phyloP scores from a whole-genome alignment of 163 green algal species.

The Scenedesmus sp. region DNA sequence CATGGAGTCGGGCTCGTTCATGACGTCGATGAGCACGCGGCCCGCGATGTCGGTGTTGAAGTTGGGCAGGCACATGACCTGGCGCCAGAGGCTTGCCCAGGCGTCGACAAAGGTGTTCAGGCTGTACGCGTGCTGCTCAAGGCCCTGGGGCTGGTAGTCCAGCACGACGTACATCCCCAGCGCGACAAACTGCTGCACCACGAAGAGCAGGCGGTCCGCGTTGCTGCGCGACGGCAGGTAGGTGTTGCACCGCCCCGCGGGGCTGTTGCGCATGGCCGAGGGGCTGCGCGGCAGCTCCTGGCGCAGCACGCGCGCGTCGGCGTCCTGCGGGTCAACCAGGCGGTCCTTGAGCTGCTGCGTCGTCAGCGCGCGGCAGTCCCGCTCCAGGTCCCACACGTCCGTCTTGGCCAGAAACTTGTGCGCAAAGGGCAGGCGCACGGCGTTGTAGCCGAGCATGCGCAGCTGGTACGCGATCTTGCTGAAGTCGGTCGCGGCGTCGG shows the following conservation, averaged over 20 bases:
- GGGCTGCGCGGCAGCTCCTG: slow-evolving; percentile 8
- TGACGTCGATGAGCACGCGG: slow-evolving; percentile 29
- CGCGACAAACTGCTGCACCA: slow-evolving; percentile 25
- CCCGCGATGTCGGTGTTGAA: slow-evolving; percentile 24
- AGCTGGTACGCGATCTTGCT: slow-evolving; percentile 17
- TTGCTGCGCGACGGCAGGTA: slow-evolving; percentile 24
- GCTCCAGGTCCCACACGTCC: slow-evolving; percentile 23
- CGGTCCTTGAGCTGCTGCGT: slow-evolving; percentile 5
- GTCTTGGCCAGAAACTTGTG: slow-evolving; percentile 24
- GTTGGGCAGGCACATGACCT: slow-evolving; percentile 35
- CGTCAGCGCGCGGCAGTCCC: slow-evolving; percentile 1
- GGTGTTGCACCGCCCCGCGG: slow-evolving; percentile 1
- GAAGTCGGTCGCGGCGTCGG: slow-evolving; percentile 29
- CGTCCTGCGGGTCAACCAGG: background rate
- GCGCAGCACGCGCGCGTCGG: too few relatives aligned
- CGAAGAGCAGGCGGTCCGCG: slow-evolving; percentile 33
- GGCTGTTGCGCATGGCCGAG: background rate
- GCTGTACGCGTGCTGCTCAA: slow-evolving; percentile 20
- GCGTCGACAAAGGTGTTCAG: slow-evolving; percentile 22
- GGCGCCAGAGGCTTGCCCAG: slow-evolving; percentile 21
- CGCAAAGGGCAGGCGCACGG: slow-evolving; percentile 38
- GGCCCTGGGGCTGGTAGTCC: slow-evolving; percentile 31
- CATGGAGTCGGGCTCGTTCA: slow-evolving; percentile 48
- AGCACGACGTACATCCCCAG: slow-evolving; percentile 40
- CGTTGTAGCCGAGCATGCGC: slow-evolving; percentile 36